Conservation (phyloP, 441 rosid genomes). For the Pelargonium exstipulatum region DNA sequence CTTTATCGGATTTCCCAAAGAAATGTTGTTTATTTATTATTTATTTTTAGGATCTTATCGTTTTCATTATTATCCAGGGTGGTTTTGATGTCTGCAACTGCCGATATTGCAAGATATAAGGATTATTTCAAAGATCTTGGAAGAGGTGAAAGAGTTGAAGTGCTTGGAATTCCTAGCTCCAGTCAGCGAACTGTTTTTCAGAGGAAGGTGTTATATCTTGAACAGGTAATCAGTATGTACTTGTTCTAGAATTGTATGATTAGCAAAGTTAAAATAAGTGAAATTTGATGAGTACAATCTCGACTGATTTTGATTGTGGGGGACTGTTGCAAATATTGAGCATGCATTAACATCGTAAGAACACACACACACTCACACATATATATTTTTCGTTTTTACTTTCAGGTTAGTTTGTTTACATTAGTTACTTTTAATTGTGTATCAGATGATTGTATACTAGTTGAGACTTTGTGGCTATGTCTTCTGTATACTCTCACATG, state of each 20-base stretch:
- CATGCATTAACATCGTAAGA: too few species aligned
- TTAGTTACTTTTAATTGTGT: too few species aligned
- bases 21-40: background rate
- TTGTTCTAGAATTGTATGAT: background rate
- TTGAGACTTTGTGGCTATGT: too few species aligned
- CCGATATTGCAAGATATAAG: slow-evolving; percentile 73
- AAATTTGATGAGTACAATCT: too few species aligned
- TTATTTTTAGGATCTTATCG: slow-evolving; percentile 15
- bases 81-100: slow-evolving; percentile 97
- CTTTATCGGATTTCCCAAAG: background rate
- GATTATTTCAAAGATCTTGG: slow-evolving; percentile 86
- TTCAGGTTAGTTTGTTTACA: too few species aligned
- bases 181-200: slow-evolving; percentile 55
- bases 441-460: too few species aligned
- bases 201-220: slow-evolving; percentile 65
- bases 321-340: too few species aligned
- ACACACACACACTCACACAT: too few species aligned
- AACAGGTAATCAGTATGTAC: slow-evolving; percentile 47
- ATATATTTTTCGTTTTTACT: too few species aligned
- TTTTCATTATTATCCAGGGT: slow-evolving; percentile 43
- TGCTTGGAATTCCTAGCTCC: slow-evolving; percentile 72
- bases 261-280: background rate
- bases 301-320: too few species aligned
- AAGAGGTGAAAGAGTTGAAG: slow-evolving; percentile 88
- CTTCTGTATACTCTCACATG: too few species aligned